These are phyloP conservation scores for Dryas drummondii DNA, from an alignment of 306 rosid species.

Conservation along the genomic window DNA sequence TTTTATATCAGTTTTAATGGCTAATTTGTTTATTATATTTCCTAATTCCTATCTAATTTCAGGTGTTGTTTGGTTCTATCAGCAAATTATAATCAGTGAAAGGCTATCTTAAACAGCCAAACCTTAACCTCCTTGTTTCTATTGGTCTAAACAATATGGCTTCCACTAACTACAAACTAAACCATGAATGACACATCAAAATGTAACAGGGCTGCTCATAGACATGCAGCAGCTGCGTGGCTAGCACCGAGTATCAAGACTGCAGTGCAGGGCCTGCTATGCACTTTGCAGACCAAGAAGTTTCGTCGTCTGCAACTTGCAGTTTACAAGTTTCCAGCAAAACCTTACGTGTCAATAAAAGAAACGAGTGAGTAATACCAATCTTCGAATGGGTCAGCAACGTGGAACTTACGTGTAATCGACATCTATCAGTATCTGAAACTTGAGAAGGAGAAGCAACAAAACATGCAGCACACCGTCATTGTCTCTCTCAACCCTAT, in stretches of 20 bases:
- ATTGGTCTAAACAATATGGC: too few species aligned
- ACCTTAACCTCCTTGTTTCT: too few species aligned
- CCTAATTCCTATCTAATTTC: too few species aligned
- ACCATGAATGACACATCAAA: too few species aligned
- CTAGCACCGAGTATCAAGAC: too few species aligned
- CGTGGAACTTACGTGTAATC: constrained; percentile 27
- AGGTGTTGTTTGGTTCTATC: too few species aligned
- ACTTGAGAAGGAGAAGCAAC: not conserved
- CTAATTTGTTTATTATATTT: too few species aligned
- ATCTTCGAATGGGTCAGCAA: constrained; percentile 23
- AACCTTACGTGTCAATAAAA: constrained; percentile 3
- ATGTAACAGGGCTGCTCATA: too few species aligned
- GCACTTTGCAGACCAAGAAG: not conserved
- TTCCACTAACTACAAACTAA: too few species aligned
- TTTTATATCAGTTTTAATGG: not conserved
- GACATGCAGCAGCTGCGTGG: too few species aligned
- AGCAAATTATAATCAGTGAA: too few species aligned
- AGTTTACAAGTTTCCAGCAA: not conserved
- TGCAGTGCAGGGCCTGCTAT: too few species aligned
- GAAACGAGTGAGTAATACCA: not conserved
- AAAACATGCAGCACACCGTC: not conserved
- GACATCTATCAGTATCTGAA: not conserved
- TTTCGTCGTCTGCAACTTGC: not conserved
- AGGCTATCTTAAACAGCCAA: not conserved
- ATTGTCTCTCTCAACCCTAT: not conserved